Percentiles rank a stretch among this genome's conserved stretches.
phyloP scores from a whole-genome alignment of 208 protist genomes.

The Herpetomonas samuelpessoai region DNA sequence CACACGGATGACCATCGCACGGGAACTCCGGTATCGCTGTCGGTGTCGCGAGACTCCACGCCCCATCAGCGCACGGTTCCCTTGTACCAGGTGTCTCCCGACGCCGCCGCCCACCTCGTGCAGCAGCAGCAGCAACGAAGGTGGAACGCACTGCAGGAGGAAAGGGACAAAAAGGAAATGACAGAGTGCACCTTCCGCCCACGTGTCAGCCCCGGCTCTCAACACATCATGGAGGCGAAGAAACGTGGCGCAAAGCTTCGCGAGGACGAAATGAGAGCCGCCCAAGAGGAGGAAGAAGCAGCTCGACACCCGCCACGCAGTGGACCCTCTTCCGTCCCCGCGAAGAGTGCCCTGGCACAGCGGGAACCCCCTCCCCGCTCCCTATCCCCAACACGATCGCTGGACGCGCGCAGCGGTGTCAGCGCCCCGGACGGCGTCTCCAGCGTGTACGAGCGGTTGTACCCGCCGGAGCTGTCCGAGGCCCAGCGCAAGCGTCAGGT shows the following conservation, averaged over 20 bases:
- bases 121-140: slow-evolving; percentile 11
- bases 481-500: slow-evolving; percentile 18
- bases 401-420: too few species aligned
- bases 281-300: not conserved
- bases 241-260: not conserved
- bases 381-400: too few species aligned
- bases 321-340: too few species aligned
- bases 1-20: too few species aligned
- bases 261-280: not conserved
- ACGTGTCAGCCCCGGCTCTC: slow-evolving; percentile 51
- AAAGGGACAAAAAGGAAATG: slow-evolving; percentile 41
- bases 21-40: too few species aligned
- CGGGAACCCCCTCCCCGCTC: not conserved
- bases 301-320: too few species aligned
- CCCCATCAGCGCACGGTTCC: too few species aligned
- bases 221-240: slow-evolving; percentile 28
- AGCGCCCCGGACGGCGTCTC: not conserved
- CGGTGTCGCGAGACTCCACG: too few species aligned
- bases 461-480: slow-evolving; percentile 36
- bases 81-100: too few species aligned
- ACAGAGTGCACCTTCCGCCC: slow-evolving; percentile 82
- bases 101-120: too few species aligned
- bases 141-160: slow-evolving; percentile 28
- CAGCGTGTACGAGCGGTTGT: slow-evolving; percentile 69
- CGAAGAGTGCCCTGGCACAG: not conserved